Conservation (phyloP, 306 rosid species). For the Trifolium pratense region DNA sequence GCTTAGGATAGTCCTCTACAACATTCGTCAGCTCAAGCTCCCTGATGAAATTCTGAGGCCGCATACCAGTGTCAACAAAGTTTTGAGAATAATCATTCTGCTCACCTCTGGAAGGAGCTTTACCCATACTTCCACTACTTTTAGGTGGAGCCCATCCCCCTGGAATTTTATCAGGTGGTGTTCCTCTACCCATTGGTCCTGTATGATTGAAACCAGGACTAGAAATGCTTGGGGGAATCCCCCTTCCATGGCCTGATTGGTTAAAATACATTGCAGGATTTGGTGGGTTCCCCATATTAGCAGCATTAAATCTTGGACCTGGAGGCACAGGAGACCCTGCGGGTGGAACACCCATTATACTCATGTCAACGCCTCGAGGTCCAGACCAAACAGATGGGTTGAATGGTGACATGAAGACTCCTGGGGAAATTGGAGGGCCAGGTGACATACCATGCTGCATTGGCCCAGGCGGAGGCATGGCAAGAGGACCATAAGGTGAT, state of each 20-base stretch:
- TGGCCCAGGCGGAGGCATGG: constrained; percentile 93
- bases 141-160: constrained; percentile 95
- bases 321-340: constrained; percentile 64
- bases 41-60: constrained; percentile 98
- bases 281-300: constrained; percentile 62
- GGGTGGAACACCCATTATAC: constrained; percentile 81
- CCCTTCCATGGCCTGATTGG: constrained; percentile 79
- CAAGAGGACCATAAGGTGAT: constrained; percentile 89
- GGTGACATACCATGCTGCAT: constrained; percentile 96
- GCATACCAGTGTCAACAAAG: constrained; percentile 95
- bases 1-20: constrained; percentile 99
- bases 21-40: constrained; percentile 96
- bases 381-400: constrained; percentile 88
- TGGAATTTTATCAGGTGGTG: constrained; percentile 73
- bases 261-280: constrained; percentile 83
- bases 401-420: constrained; percentile 86
- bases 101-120: constrained; percentile 99
- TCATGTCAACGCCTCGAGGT: constrained; percentile 87
- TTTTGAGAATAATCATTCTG: constrained; percentile 99
- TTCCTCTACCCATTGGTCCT: constrained; percentile 75
- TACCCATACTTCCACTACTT: constrained; percentile 76
- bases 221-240: constrained; percentile 68
- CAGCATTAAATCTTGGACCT: constrained; percentile 78
- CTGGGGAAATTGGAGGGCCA: constrained; percentile 90
- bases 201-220: constrained; percentile 74